These are phyloP conservation scores for Clitoria ternatea DNA, from an alignment of 306 rosid genomes.

Conservation along the genomic window DNA sequence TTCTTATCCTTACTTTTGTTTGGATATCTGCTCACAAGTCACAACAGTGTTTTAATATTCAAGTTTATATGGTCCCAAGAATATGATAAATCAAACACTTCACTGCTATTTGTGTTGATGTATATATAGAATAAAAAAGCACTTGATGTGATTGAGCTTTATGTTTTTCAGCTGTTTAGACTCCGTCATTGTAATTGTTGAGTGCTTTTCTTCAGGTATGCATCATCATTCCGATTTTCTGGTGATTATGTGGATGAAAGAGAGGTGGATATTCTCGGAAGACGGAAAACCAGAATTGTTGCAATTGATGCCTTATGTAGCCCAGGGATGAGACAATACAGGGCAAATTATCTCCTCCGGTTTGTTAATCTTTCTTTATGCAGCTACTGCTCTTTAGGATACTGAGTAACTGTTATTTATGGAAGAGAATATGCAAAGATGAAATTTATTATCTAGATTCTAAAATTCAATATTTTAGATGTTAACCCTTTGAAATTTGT, in stretches of 20 bases:
- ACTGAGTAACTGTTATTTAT: neutral
- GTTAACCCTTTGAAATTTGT: constrained; percentile 6
- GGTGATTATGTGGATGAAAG: constrained; percentile 68
- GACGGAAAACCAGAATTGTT: constrained; percentile 70
- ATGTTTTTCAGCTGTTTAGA: constrained; percentile 4
- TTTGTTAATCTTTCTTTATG: constrained; percentile 37
- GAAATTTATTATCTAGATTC: neutral
- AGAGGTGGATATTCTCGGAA: constrained; percentile 54
- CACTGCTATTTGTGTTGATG: neutral
- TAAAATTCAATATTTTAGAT: neutral
- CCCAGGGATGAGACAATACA: constrained; percentile 74
- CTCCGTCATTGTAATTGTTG: constrained; percentile 4
- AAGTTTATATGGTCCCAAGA: neutral
- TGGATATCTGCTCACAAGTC: neutral
- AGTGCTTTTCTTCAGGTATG: constrained; percentile 56
- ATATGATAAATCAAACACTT: neutral
- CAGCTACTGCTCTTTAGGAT: constrained; percentile 5
- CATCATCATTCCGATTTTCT: constrained; percentile 70
- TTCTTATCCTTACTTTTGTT: constrained; percentile 3
- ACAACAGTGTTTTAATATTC: neutral
- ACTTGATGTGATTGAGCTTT: neutral
- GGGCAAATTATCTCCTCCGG: constrained; percentile 64
- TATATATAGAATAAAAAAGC: neutral
- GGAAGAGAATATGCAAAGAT: neutral
- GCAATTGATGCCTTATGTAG: constrained; percentile 88